A percentile compares a stretch with the other conserved stretches of the same genome.
phyloP scores from a whole-genome alignment of 73 alveolate species.

The Tetrahymena thermophila region DNA sequence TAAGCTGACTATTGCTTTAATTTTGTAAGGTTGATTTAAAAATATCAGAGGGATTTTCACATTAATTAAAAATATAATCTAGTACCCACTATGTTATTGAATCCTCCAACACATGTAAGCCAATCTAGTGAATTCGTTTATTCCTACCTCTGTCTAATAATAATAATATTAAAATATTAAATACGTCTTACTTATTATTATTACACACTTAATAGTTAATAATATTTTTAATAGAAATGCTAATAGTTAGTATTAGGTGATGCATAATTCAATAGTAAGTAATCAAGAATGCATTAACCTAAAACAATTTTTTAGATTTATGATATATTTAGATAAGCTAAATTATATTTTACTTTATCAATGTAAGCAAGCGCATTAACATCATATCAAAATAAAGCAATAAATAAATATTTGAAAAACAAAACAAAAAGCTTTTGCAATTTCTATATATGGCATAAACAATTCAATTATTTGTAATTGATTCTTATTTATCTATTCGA shows the following conservation, averaged over 20 bases:
- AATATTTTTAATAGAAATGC: background rate
- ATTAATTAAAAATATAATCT: background rate
- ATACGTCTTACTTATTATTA: background rate
- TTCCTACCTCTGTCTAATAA: background rate
- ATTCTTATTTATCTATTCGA: background rate
- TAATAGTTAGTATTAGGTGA: background rate
- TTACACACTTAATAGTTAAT: background rate
- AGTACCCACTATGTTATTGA: background rate
- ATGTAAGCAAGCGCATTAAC: too few relatives aligned
- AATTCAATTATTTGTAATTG: too few relatives aligned
- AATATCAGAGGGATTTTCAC: background rate
- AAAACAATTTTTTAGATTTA: too few relatives aligned
- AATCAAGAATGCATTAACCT: too few relatives aligned
- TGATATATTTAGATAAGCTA: too few relatives aligned
- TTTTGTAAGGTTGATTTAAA: background rate
- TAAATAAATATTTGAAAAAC: too few relatives aligned
- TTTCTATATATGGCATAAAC: too few relatives aligned
- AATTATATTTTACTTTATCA: too few relatives aligned
- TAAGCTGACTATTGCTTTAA: background rate
- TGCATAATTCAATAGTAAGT: too few relatives aligned
- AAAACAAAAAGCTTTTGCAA: too few relatives aligned
- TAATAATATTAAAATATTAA: too few relatives aligned
- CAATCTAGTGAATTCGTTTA: background rate
- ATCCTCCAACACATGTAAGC: background rate
- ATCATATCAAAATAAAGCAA: too few relatives aligned